Percentiles rank a stretch among this genome's conserved stretches.
Evolutionary conservation across 169 alveolate species (phyloP).

Genomic region (Plasmodium coatneyi): DNA sequence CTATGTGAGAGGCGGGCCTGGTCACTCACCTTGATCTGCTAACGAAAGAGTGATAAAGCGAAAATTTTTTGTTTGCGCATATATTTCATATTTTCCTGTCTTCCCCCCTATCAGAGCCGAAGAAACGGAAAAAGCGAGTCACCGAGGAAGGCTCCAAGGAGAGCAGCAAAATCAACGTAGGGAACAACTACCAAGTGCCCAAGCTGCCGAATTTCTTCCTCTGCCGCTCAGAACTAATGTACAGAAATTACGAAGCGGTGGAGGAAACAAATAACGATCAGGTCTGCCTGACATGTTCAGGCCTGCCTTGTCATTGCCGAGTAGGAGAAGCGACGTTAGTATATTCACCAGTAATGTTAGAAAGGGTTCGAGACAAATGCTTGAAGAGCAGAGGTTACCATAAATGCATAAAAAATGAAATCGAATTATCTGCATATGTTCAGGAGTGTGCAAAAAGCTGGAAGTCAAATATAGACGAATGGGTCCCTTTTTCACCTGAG

Average conservation of each 20-base stretch:
- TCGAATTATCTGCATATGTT: constrained; percentile 85
- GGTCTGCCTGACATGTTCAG: constrained; percentile 52
- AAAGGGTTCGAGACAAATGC: constrained; percentile 59
- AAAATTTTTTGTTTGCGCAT: neutral
- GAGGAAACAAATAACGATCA: constrained; percentile 40
- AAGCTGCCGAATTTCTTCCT: constrained; percentile 87
- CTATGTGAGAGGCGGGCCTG: neutral
- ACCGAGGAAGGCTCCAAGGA: constrained; percentile 86
- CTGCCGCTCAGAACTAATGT: constrained; percentile 72
- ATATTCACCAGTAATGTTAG: constrained; percentile 67
- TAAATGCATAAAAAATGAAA: constrained; percentile 69
- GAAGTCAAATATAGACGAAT: constrained; percentile 87
- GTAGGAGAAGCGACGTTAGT: constrained; percentile 70
- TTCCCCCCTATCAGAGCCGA: constrained; percentile 9
- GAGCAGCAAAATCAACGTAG: constrained; percentile 85
- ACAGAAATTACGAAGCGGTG: constrained; percentile 46
- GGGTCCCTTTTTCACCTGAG: constrained; percentile 93
- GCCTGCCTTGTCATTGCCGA: constrained; percentile 57
- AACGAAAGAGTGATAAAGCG: neutral
- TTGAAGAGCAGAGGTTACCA: constrained; percentile 63
- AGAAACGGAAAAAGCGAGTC: constrained; percentile 83
- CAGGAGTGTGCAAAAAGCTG: constrained; percentile 89
- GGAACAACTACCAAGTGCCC: constrained; percentile 88
- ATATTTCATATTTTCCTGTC: neutral
- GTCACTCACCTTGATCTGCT: neutral